These are phyloP conservation scores for Calonectria honghensis DNA, from an alignment of 2,329 filamentous ascomycete genomes.

Conservation along the genomic window DNA sequence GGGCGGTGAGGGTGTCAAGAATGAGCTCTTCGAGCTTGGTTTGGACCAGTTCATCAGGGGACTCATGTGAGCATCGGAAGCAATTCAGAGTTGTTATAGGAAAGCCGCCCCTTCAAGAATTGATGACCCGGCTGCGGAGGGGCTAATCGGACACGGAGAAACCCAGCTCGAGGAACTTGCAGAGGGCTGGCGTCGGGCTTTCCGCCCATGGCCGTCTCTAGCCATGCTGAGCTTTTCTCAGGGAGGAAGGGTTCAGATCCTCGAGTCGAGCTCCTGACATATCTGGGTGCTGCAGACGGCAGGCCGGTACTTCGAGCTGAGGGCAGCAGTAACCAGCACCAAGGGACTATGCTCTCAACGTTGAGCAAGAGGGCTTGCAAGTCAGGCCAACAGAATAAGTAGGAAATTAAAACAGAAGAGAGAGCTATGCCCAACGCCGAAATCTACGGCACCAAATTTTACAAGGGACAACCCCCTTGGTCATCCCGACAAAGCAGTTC, in stretches of 20 bases:
- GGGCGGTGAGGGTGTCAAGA: conserved; percentile 80
- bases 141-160: neutral
- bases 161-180: neutral
- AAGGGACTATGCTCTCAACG: neutral
- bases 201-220: neutral
- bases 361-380: conserved; percentile 25
- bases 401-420: conserved; percentile 35
- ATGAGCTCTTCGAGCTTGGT: conserved; percentile 82
- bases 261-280: neutral
- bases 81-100: conserved; percentile 24
- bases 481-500: conserved; percentile 39
- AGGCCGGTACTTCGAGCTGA: neutral
- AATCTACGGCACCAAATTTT: conserved; percentile 47
- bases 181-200: neutral
- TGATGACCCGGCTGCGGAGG: neutral
- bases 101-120: conserved; percentile 31
- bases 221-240: neutral
- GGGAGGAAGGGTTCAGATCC: neutral
- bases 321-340: neutral
- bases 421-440: conserved; percentile 52
- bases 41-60: conserved; percentile 86
- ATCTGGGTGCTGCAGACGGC: neutral
- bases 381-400: conserved; percentile 20
- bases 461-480: conserved; percentile 42
- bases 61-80: conserved; percentile 68